Evolutionary conservation across 768 basidiomycete genomes (phyloP).

Genomic region (Coprinopsis sp.): DNA sequence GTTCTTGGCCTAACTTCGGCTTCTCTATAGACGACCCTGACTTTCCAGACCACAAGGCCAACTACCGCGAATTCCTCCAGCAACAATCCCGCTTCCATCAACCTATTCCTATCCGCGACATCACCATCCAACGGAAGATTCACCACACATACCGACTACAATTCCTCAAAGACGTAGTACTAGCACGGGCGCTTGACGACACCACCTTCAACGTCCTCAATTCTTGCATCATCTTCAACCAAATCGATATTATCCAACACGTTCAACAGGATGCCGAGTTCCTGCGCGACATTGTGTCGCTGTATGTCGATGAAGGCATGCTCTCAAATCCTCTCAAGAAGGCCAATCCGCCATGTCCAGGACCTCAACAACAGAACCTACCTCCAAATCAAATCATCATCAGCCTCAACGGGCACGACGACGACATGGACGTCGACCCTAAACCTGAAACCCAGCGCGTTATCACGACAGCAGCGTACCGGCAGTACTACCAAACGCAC

Average conservation of each 20-base stretch:
- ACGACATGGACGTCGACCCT: slow-evolving; percentile 38
- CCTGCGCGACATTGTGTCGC: slow-evolving; percentile 68
- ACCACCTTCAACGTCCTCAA: slow-evolving; percentile 96
- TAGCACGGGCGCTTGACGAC: slow-evolving; percentile 92
- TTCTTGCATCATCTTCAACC: slow-evolving; percentile 97
- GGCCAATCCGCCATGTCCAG: slow-evolving; percentile 19
- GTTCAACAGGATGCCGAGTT: slow-evolving; percentile 76
- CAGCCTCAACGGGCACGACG: slow-evolving; percentile 39
- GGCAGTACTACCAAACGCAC: slow-evolving; percentile 17
- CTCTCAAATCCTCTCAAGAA: slow-evolving; percentile 18
- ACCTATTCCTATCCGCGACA: slow-evolving; percentile 79
- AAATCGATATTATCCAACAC: slow-evolving; percentile 94
- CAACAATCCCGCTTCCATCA: slow-evolving; percentile 83
- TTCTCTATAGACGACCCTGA: slow-evolving; percentile 81
- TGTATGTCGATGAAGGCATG: slow-evolving; percentile 60
- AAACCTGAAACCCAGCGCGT: slow-evolving; percentile 15
- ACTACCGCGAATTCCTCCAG: slow-evolving; percentile 90
- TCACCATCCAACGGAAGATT: slow-evolving; percentile 75
- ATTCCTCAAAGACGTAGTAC: slow-evolving; percentile 97
- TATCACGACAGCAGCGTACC: slow-evolving; percentile 10
- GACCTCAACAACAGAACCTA: slow-evolving; percentile 21
- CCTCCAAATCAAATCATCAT: slow-evolving; percentile 29
- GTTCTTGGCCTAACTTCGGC: slow-evolving; percentile 9
- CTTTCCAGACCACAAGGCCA: slow-evolving; percentile 93
- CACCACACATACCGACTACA: slow-evolving; percentile 97